These are phyloP conservation scores for Epichloe typhina DNA, from an alignment of 2,329 filamentous ascomycete genomes.

Conservation along the genomic window DNA sequence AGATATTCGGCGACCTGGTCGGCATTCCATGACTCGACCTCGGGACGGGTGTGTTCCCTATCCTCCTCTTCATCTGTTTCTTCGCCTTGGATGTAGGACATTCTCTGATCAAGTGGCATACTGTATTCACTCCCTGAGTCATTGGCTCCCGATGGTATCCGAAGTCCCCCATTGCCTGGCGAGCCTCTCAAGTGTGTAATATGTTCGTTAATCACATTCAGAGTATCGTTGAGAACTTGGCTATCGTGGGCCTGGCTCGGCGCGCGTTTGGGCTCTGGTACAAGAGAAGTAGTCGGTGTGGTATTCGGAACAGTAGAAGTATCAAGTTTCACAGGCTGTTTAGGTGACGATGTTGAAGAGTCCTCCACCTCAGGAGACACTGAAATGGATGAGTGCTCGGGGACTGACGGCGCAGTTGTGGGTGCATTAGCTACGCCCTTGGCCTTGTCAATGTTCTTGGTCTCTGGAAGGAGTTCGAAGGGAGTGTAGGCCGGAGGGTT, in stretches of 20 bases:
- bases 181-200: conserved; percentile 69
- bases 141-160: conserved; percentile 44
- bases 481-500: conserved; percentile 18
- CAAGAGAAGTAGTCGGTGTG: conserved; percentile 15
- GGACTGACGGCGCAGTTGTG: conserved; percentile 18
- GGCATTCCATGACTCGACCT: conserved; percentile 71
- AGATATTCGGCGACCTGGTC: conserved; percentile 80
- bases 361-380: conserved; percentile 18
- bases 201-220: conserved; percentile 94
- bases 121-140: conserved; percentile 90
- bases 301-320: conserved; percentile 15
- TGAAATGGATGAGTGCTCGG: conserved; percentile 15
- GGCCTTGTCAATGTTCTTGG: conserved; percentile 13
- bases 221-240: conserved; percentile 82
- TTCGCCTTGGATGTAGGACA: conserved; percentile 87
- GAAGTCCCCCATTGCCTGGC: conserved; percentile 38
- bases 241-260: conserved; percentile 35
- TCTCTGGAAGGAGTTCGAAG: conserved; percentile 20
- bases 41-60: conserved; percentile 47
- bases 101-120: conserved; percentile 57
- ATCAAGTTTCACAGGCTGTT: conserved; percentile 28
- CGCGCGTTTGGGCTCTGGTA: conserved; percentile 22
- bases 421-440: conserved; percentile 10
- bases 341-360: conserved; percentile 28
- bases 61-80: conserved; percentile 94